phyloP scores from a whole-genome alignment of 257 asterid genomes.

The Salvia rosmarinus region DNA sequence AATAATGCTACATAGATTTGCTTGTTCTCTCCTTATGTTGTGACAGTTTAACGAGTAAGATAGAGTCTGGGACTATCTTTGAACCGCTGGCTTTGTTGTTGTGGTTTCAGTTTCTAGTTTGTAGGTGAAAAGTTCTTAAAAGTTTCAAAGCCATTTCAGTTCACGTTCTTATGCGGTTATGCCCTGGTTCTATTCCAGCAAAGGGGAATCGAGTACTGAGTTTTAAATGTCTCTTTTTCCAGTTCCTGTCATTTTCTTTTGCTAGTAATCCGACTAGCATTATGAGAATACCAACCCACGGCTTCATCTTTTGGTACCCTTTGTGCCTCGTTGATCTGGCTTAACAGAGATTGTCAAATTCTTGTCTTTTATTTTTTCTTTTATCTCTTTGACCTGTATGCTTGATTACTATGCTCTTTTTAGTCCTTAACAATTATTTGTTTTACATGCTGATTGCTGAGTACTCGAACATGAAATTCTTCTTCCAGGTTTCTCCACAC shows the following conservation, averaged over 20 bases:
- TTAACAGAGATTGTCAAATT: neutral
- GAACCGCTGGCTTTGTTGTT: slow-evolving; percentile 5
- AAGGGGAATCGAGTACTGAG: neutral
- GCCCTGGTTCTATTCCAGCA: neutral
- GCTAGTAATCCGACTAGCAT: neutral
- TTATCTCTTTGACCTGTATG: neutral
- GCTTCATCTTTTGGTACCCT: neutral
- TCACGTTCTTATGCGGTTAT: neutral
- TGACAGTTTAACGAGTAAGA: neutral
- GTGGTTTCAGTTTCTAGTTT: neutral
- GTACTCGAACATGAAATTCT: slow-evolving; percentile 27
- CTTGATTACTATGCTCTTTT: neutral
- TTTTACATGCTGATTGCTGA: slow-evolving; percentile 9
- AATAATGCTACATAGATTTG: neutral
- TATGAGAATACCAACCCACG: neutral
- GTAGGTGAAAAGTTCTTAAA: neutral
- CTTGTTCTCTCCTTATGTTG: neutral
- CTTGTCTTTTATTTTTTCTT: neutral
- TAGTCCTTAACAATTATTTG: neutral
- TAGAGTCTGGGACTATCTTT: neutral
- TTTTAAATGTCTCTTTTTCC: neutral
- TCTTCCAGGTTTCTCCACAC: slow-evolving; percentile 75
- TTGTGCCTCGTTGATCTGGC: neutral
- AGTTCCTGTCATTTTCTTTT: neutral
- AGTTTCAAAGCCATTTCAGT: neutral